phyloP scores from a whole-genome alignment of 306 rosid species.

The Dryas drummondii region DNA sequence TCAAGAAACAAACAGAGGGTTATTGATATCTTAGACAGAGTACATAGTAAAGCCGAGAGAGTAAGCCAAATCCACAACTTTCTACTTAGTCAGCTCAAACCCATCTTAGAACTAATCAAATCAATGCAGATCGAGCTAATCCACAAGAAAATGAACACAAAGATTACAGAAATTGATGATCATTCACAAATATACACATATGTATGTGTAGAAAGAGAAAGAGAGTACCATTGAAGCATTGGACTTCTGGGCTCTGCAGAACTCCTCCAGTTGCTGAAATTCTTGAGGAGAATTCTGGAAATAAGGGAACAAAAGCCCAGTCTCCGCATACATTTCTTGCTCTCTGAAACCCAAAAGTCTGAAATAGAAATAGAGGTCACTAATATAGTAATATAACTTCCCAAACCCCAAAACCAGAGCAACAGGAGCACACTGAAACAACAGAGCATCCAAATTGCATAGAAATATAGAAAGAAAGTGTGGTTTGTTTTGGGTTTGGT shows the following conservation, averaged over 20 bases:
- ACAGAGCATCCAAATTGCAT: conserved; percentile 27
- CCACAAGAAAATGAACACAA: conserved; percentile 10
- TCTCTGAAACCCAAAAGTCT: conserved; percentile 30
- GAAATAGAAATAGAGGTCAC: conserved; percentile 16
- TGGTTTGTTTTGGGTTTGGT: conserved; percentile 7
- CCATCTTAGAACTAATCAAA: conserved; percentile 24
- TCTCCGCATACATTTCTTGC: conserved; percentile 71
- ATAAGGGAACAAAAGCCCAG: conserved; percentile 64
- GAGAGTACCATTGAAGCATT: conserved; percentile 57
- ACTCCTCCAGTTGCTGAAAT: conserved; percentile 78
- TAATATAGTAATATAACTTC: neutral
- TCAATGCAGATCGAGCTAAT: conserved; percentile 36
- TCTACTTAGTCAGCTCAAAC: conserved; percentile 13
- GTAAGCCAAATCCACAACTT: conserved; percentile 8
- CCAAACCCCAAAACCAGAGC: conserved; percentile 19
- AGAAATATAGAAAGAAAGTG: neutral
- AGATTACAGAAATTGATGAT: neutral
- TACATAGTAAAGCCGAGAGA: neutral
- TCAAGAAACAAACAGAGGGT: conserved; percentile 17
- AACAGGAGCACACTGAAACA: conserved; percentile 16
- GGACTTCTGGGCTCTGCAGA: conserved; percentile 61
- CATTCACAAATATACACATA: neutral
- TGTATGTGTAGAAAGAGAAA: neutral
- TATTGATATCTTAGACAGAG: neutral
- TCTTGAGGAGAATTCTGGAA: conserved; percentile 66